Evolutionary conservation across 176 grass and related monocot genomes (phyloP), one percentile per base, ranked within the genome.

Genomic region (Chloris gayana): DNA sequence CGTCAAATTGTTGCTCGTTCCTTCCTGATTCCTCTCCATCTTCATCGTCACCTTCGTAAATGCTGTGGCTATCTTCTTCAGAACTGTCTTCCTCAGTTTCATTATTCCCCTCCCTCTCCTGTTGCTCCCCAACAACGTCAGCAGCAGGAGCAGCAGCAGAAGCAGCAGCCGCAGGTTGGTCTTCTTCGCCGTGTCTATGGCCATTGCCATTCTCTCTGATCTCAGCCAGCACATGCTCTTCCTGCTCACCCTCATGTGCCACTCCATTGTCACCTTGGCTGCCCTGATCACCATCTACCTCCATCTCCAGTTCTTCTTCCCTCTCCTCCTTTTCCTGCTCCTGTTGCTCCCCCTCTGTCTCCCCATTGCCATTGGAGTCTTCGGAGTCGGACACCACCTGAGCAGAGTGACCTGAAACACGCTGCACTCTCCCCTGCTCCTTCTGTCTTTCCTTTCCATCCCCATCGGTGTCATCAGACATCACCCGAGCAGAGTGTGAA

Each of bases 61-160:
- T 74, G 11, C 57, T 73, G 21, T 70, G 12, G 22, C 70, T 88
- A 6, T 64, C 63, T 60, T 75, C 76, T 9, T 68, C 37, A 33
- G 19, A 19, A 41, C 2, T 42, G 47, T 19, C 56, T 26, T 68
- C 75, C n/a, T 21, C 79, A 14, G 22, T 17, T 70, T 75, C 78
- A 54, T 45, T 73, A 22, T 14, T 60, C 83, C 32, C 73, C 9
- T 6, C 26, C 50, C 45, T 37, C 25, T 75, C 73, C 41, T 51
- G 27, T 26, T 65, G 26, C 30, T 49, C 19, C 35, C 11, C 35
- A 35, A 10, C 19, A 66, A 3, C 26, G 18, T 30, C 13, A 33
- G 24, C 41, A 37, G 9, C 41, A 26, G 10, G 15, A 53, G 10
- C 62, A 37, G 3, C 35, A 37, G 10, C 62, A 19, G 12, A 22